These are phyloP conservation scores for Debaryomycetaceae sp. DNA, from an alignment of 1,139 yeast species.

Conservation along the genomic window DNA sequence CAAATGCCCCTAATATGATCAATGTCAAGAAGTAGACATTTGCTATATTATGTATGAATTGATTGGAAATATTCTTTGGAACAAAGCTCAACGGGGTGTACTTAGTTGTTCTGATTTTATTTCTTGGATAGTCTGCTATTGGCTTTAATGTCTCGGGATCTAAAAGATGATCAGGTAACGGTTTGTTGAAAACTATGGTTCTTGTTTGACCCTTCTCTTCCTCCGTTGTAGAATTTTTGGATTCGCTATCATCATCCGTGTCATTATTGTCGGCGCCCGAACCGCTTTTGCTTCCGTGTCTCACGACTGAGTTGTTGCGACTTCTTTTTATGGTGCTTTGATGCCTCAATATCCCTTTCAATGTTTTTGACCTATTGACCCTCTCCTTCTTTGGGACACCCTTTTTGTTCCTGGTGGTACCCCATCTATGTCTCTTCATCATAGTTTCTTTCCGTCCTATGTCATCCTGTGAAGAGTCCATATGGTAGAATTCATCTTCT, in stretches of 20 bases:
- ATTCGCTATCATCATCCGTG: conserved; percentile 24
- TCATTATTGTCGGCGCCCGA: conserved; percentile 14
- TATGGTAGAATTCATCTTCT: neutral
- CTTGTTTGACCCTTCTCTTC: conserved; percentile 41
- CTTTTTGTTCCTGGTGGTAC: conserved; percentile 74
- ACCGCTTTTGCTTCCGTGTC: conserved; percentile 18
- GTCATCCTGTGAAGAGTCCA: neutral
- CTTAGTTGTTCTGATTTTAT: conserved; percentile 58
- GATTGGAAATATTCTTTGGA: conserved; percentile 50
- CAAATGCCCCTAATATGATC: conserved; percentile 50
- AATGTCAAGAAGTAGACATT: conserved; percentile 51
- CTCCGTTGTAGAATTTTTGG: conserved; percentile 15
- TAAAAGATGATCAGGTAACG: conserved; percentile 59
- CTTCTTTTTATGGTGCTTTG: conserved; percentile 7
- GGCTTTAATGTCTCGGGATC: conserved; percentile 44
- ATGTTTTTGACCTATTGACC: conserved; percentile 45
- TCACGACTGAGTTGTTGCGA: conserved; percentile 14
- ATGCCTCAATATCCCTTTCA: conserved; percentile 27
- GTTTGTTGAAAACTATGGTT: conserved; percentile 62
- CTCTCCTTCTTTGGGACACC: conserved; percentile 58
- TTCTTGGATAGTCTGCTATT: conserved; percentile 39
- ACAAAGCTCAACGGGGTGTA: conserved; percentile 54
- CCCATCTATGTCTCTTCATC: conserved; percentile 84
- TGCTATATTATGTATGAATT: conserved; percentile 51
- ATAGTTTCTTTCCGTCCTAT: conserved; percentile 15